These are phyloP conservation scores for Lathyrus sativus DNA, from an alignment of 306 rosid species.

Conservation along the genomic window DNA sequence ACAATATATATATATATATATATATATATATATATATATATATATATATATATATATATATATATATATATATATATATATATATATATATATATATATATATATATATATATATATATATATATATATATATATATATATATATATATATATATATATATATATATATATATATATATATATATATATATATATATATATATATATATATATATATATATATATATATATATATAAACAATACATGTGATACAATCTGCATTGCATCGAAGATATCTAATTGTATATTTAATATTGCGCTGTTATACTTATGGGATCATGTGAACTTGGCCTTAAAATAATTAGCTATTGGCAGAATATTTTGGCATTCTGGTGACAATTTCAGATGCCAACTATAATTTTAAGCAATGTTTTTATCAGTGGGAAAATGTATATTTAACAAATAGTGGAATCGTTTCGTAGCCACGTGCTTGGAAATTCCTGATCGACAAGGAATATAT, in stretches of 20 bases:
- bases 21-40: too few relatives aligned
- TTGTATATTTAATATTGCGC: constrained; percentile 38
- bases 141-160: too few relatives aligned
- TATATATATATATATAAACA: too few relatives aligned
- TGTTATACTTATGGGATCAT: constrained; percentile 60
- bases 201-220: too few relatives aligned
- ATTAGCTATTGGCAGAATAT: constrained; percentile 37
- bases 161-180: too few relatives aligned
- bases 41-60: too few relatives aligned
- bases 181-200: too few relatives aligned
- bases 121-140: too few relatives aligned
- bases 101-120: too few relatives aligned
- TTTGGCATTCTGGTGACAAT: constrained; percentile 56
- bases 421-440: constrained; percentile 37
- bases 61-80: too few relatives aligned
- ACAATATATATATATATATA: too few relatives aligned
- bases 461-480: constrained; percentile 60
- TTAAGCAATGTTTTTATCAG: constrained; percentile 35
- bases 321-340: constrained; percentile 43
- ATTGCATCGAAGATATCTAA: constrained; percentile 33
- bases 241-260: constrained; percentile 56
- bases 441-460: constrained; percentile 47
- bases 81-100: too few relatives aligned
- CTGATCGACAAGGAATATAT: constrained; percentile 39
- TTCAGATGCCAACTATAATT: constrained; percentile 56